Conservation (phyloP, 2,329 filamentous ascomycete species). For the Alternaria gansuensis region DNA sequence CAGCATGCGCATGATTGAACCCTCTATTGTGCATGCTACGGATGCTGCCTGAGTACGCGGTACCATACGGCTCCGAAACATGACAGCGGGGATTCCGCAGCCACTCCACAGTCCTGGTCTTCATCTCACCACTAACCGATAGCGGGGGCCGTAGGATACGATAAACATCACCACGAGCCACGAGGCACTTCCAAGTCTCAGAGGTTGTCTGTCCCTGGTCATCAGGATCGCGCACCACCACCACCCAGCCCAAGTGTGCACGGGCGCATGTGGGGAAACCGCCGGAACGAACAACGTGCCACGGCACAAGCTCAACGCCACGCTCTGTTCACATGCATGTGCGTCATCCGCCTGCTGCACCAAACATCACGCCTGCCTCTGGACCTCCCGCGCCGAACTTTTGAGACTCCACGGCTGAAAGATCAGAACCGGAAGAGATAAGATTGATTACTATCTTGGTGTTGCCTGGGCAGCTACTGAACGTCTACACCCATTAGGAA, state of each 20-base stretch:
- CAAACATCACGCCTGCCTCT: conserved; percentile 5
- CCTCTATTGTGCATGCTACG: conserved; percentile 14
- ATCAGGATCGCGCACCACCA: conserved; percentile 18
- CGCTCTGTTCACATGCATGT: conserved; percentile 20
- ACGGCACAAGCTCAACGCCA: conserved; percentile 20
- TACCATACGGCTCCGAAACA: conserved; percentile 18
- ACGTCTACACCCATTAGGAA: background rate
- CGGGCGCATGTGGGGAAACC: conserved; percentile 20
- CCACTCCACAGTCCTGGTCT: background rate
- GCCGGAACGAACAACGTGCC: conserved; percentile 17
- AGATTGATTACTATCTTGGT: background rate
- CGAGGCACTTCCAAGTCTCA: background rate
- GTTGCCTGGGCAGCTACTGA: conserved; percentile 6
- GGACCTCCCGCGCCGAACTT: background rate
- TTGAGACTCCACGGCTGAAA: background rate
- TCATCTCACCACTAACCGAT: background rate
- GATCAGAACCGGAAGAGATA: background rate
- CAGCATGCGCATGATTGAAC: conserved; percentile 23
- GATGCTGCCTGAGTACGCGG: background rate
- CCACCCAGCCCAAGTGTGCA: conserved; percentile 12
- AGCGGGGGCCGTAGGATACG: background rate
- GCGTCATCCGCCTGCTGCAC: conserved; percentile 18
- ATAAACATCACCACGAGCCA: background rate
- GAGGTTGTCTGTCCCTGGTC: conserved; percentile 18
- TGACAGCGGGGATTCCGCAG: conserved; percentile 20